Base-by-base conservation (phyloP, 371 early-diverging fungal species). In the Mortierella polycephala region DNA sequence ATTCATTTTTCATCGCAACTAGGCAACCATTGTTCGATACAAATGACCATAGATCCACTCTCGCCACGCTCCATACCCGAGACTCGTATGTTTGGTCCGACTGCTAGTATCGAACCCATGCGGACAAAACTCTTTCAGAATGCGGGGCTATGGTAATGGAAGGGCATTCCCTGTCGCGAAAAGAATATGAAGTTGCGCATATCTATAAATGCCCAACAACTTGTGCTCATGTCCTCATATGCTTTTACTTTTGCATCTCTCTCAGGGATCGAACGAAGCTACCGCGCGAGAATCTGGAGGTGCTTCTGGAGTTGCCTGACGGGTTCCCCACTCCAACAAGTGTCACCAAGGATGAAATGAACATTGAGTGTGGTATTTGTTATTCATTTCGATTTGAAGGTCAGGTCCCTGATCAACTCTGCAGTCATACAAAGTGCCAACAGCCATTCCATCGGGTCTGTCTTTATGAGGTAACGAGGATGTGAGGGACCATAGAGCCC, bases 351-450 rank as follows among this genome's bases (percentile, higher is more conserved):
- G 73, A 74, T 10, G 87, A 86, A 18, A 69, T 83, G 50, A 83
- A 83, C 44, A 72, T 87, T 47, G 86, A 86, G n/a, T 88, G 88
- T 60, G 88, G 87, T 10, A 86, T 88, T 37, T 88, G 88, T 60
- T 84, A 87, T 57, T 71, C 85, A 13, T 88, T 81, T 62, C 65
- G 72, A 1, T 70, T 64, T 46, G 86, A 83, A 7, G 79, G 69
- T 1, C 82, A 77, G 14, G 61, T 83, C 4, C 85, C 88, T 1
- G 85, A 86, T 55, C 87, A 87, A 57, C 58, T 85, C 9, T 87
- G 88, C 57, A 63, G 74, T 3, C 85, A 82, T 58, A 60, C 73
- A 1, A 75, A 75, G 44, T 87, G 88, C 44, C 87, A 85, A 12
- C 82, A 83, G 55, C 84, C 87, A 10, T 87, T 84, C 47, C 88